Evolutionary conservation across 331 rosid species (phyloP).

Genomic region (Malus hybrid): DNA sequence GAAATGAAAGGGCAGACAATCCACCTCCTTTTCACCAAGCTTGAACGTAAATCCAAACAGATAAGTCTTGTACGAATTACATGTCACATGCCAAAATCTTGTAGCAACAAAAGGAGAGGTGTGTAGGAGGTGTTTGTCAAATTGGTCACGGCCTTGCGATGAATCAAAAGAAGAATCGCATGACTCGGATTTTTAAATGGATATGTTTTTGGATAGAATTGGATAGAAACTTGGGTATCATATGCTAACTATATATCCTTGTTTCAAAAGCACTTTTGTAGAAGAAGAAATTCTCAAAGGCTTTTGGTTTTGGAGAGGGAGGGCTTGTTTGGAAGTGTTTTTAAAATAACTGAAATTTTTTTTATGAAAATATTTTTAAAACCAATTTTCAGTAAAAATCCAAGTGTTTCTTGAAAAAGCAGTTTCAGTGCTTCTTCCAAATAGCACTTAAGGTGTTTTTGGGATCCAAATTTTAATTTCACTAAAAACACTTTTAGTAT

Average conservation of each 20-base stretch:
- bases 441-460: too few relatives aligned
- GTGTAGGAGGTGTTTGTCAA: conserved; percentile 15
- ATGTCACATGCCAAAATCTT: conserved; percentile 21
- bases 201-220: conserved; percentile 34
- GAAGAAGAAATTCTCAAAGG: not conserved
- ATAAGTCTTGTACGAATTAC: conserved; percentile 1
- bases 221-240: conserved; percentile 25
- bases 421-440: too few relatives aligned
- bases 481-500: accelerated
- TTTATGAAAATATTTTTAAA: too few relatives aligned
- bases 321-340: accelerated
- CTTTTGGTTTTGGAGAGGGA: not conserved
- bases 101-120: not conserved
- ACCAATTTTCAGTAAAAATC: too few relatives aligned
- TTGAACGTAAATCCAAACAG: conserved; percentile 17
- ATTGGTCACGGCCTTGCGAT: conserved; percentile 36
- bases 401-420: too few relatives aligned
- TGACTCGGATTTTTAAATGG: conserved; percentile 18
- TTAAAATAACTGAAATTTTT: too few relatives aligned
- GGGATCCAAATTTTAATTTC: too few relatives aligned
- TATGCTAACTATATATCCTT: conserved; percentile 2
- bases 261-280: not conserved
- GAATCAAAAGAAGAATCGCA: conserved; percentile 29
- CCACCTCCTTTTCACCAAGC: not conserved
- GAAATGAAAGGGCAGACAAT: too few relatives aligned